These are phyloP conservation scores for Chlorella variabilis DNA, from an alignment of 163 green algal genomes.

Conservation along the genomic window DNA sequence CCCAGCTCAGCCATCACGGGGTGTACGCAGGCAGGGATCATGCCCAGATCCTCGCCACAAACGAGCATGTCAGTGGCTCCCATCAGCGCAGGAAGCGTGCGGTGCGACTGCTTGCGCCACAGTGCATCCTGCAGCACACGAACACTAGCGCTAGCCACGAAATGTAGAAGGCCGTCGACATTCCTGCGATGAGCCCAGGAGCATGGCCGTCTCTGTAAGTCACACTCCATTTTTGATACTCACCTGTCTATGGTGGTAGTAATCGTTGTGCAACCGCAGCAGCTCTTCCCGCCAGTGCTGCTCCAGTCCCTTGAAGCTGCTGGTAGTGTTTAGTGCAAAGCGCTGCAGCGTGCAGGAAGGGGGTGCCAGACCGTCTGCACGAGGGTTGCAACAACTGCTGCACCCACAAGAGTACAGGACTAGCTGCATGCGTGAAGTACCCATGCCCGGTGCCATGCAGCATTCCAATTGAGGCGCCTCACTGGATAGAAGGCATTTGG, in stretches of 20 bases:
- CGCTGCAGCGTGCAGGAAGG: slow-evolving; percentile 39
- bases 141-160: no score
- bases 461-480: no score
- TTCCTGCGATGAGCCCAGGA: no score
- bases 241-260: slow-evolving; percentile 79
- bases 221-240: no score
- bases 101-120: slow-evolving; percentile 82
- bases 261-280: slow-evolving; percentile 82
- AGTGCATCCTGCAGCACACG: slow-evolving; percentile 59
- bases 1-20: slow-evolving; percentile 83
- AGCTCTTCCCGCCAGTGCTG: slow-evolving; percentile 67
- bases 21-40: slow-evolving; percentile 91
- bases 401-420: no score
- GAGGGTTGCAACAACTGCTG: no score
- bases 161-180: no score
- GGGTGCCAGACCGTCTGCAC: no score
- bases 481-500: slow-evolving; percentile 78
- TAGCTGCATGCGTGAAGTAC: no score
- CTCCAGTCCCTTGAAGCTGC: slow-evolving; percentile 79
- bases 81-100: slow-evolving; percentile 88
- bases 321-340: slow-evolving; percentile 80
- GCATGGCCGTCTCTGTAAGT: no score
- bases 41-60: slow-evolving; percentile 96
- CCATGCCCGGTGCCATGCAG: no score
- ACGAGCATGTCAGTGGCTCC: slow-evolving; percentile 91